Percentiles rank a stretch among this genome's conserved stretches.
phyloP scores from a whole-genome alignment of 1,284 basidiomycete species.

The Apiotrichum gracile region DNA sequence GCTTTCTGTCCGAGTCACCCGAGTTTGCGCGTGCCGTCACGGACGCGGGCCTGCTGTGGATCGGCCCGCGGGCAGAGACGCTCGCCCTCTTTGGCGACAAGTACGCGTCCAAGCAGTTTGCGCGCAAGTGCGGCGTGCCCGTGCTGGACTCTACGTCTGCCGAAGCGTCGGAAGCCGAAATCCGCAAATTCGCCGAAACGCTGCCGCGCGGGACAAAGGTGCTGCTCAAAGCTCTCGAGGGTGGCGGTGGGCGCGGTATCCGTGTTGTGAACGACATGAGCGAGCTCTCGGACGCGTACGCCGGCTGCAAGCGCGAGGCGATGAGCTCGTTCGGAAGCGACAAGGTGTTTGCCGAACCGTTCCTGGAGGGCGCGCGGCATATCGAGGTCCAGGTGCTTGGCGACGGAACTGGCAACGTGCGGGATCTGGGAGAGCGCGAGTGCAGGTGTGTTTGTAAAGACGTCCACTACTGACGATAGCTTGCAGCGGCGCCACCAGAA shows the following conservation, averaged over 20 bases:
- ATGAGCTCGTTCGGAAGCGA: conserved; percentile 78
- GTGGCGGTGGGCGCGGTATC: conserved; percentile 69
- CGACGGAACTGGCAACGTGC: conserved; percentile 10
- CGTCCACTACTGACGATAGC: not conserved
- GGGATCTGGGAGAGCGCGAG: conserved; percentile 16
- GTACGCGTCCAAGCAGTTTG: conserved; percentile 64
- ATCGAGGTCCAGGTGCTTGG: conserved; percentile 74
- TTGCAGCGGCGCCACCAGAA: conserved; percentile 17
- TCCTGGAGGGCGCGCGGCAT: conserved; percentile 74
- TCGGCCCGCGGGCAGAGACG: conserved; percentile 57
- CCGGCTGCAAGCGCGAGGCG: conserved; percentile 79
- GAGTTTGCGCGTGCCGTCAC: conserved; percentile 54
- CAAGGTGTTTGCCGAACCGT: conserved; percentile 81
- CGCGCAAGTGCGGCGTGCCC: conserved; percentile 76
- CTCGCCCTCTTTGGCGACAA: conserved; percentile 61
- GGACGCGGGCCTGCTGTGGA: conserved; percentile 55
- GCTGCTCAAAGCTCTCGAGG: conserved; percentile 65
- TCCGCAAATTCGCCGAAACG: conserved; percentile 8
- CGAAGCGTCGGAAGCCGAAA: conserved; percentile 12
- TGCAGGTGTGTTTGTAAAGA: conserved; percentile 6
- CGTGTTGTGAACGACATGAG: conserved; percentile 53
- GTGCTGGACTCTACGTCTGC: conserved; percentile 10
- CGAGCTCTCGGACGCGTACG: conserved; percentile 60
- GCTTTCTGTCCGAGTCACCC: conserved; percentile 73
- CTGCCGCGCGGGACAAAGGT: conserved; percentile 38